Evolutionary conservation across 768 basidiomycete species (phyloP), one percentile per base, ranked within the genome.

Genomic region (Rhizopogon rudus): DNA sequence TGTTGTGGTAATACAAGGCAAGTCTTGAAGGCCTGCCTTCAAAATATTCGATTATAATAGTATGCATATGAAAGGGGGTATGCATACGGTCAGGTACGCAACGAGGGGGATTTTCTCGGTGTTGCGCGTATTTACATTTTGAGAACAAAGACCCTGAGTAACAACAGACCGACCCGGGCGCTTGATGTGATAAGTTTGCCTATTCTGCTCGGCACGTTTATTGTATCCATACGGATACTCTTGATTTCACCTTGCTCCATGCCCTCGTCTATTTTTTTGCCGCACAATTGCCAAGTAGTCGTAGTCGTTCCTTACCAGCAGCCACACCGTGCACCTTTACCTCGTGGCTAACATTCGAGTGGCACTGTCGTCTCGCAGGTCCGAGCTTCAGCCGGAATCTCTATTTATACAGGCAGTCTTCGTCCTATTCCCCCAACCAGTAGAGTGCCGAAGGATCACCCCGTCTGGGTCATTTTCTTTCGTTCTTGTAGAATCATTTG

Each of bases 131-230:
- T 13, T 25, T 25, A 50, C 60, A 60, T 57, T 52, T 57, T 25
- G 52, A 50, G 66, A 49, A 67, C 66, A 67, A 67, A 52, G 60
- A 40, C 17, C 25, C n/a, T 31, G 57, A 53, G 59, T 64, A 45
- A 28, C 48, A 49, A 55, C 52, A 44, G 58, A 31, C n/a, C 22
- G 3, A 54, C n/a, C n/a, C 29, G 37, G 40, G 53, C 37, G 52
- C 52, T 40, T 40, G 3, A 25, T 25, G 25, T 25, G 25, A 25
- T 25, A 25, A 25, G 25, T 25, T 22, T n/a, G 28, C 53, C 40
- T 22, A 8, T 54, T 56, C 51, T 60, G 31, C n/a, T 54, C 46
- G 20, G 53, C 13, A 12, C 40, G 10, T 5, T 41, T 35, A 59
- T 64, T 61, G 60, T 62, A n/a, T 61, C 61, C 25, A 48, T 22